Conservation (phyloP, 768 basidiomycete species). For the Xerocomellus dryophilus region DNA sequence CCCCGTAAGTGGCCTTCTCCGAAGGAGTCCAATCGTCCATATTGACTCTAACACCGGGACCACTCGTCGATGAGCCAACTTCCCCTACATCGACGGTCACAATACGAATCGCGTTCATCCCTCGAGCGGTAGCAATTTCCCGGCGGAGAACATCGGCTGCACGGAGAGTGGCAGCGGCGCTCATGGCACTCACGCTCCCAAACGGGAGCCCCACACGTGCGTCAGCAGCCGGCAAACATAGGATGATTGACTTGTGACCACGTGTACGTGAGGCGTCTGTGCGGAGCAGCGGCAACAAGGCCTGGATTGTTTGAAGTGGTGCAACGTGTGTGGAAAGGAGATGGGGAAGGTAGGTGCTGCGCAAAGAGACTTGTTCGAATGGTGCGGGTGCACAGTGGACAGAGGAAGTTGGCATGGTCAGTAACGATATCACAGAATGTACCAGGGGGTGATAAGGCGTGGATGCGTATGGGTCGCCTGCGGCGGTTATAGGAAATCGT, state of each 20-base stretch:
- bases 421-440: slow-evolving; percentile 74
- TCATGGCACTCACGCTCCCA: slow-evolving; percentile 64
- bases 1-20: slow-evolving; percentile 69
- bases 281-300: slow-evolving; percentile 73
- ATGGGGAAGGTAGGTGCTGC: slow-evolving; percentile 63
- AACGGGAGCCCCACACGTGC: slow-evolving; percentile 75
- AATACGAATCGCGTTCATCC: slow-evolving; percentile 52
- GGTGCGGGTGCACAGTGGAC: slow-evolving; percentile 48
- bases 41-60: slow-evolving; percentile 40
- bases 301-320: slow-evolving; percentile 74
- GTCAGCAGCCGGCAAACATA: slow-evolving; percentile 73
- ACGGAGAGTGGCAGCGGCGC: slow-evolving; percentile 66
- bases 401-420: slow-evolving; percentile 51
- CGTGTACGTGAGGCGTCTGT: slow-evolving; percentile 54
- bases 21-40: slow-evolving; percentile 74
- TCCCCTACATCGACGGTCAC: slow-evolving; percentile 73
- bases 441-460: slow-evolving; percentile 66
- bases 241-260: slow-evolving; percentile 49
- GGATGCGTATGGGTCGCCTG: slow-evolving; percentile 78
- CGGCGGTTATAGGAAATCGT: slow-evolving; percentile 71
- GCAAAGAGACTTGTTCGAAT: slow-evolving; percentile 66
- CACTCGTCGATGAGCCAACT: slow-evolving; percentile 31
- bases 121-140: slow-evolving; percentile 66
- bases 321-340: slow-evolving; percentile 72
- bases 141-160: slow-evolving; percentile 71